Percentiles rank a stretch among this genome's conserved stretches.
Conservation (phyloP, 768 basidiomycete species). For the Obba rivulosa region DNA sequence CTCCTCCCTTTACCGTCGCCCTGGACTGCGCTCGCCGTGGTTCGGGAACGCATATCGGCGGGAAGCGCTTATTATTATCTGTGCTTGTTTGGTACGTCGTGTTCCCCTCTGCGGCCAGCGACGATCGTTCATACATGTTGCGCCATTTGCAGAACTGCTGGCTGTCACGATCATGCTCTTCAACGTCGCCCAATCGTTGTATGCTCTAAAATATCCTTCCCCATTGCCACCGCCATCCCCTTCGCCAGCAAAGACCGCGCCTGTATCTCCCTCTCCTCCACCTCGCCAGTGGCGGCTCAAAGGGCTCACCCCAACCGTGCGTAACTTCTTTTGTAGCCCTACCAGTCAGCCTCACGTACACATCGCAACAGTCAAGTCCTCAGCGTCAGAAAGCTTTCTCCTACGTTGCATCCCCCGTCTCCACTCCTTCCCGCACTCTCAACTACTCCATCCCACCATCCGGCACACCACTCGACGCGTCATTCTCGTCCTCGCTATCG, state of each 20-base stretch:
- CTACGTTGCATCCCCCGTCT: slow-evolving; percentile 29
- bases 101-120: not conserved
- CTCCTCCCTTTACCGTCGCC: slow-evolving; percentile 33
- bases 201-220: slow-evolving; percentile 32
- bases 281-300: slow-evolving; percentile 17
- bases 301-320: slow-evolving; percentile 11
- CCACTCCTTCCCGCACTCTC: slow-evolving; percentile 29
- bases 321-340: slow-evolving; percentile 9
- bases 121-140: not conserved
- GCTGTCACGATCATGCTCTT: slow-evolving; percentile 26
- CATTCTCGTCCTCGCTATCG: slow-evolving; percentile 29
- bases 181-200: slow-evolving; percentile 30
- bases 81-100: slow-evolving; percentile 27
- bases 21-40: slow-evolving; percentile 29
- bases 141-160: slow-evolving; percentile 21
- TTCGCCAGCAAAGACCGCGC: slow-evolving; percentile 11
- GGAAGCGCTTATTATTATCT: slow-evolving; percentile 13
- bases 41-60: slow-evolving; percentile 14
- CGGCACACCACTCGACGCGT: slow-evolving; percentile 22
- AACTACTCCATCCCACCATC: slow-evolving; percentile 28
- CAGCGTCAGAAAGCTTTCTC: slow-evolving; percentile 26
- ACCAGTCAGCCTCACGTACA: not conserved
- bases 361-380: slow-evolving; percentile 15
- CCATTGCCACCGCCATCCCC: slow-evolving; percentile 24
- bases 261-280: slow-evolving; percentile 7